These are phyloP conservation scores for Monilinia fructicola DNA, from an alignment of 2,329 filamentous ascomycete species.

Conservation along the genomic window DNA sequence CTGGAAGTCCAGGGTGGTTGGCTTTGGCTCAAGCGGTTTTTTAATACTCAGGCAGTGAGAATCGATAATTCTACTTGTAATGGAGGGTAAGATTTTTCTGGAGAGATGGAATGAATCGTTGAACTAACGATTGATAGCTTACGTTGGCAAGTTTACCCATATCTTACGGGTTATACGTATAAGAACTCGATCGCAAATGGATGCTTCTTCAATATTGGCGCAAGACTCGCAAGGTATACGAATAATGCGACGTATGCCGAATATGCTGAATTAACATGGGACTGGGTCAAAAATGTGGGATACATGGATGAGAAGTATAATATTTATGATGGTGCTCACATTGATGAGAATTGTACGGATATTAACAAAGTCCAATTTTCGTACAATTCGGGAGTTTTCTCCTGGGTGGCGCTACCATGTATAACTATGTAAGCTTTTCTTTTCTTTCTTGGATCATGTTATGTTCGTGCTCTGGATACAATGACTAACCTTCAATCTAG, in stretches of 20 bases:
- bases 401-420: conserved; percentile 49
- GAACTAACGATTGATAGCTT: conserved; percentile 44
- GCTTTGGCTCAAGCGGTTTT: conserved; percentile 72
- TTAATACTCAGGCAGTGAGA: conserved; percentile 71
- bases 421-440: conserved; percentile 50
- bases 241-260: conserved; percentile 74
- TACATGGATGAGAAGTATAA: conserved; percentile 58
- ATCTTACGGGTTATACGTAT: conserved; percentile 57
- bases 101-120: neutral
- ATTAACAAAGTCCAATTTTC: conserved; percentile 64
- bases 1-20: conserved; percentile 70
- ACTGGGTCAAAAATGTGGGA: conserved; percentile 58
- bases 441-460: conserved; percentile 49
- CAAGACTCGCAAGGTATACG: conserved; percentile 75
- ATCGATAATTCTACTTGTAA: conserved; percentile 72
- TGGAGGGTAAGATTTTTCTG: conserved; percentile 46
- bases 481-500: conserved; percentile 25
- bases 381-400: conserved; percentile 68
- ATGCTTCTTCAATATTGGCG: conserved; percentile 65
- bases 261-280: conserved; percentile 71
- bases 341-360: conserved; percentile 48
- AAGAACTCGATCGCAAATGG: conserved; percentile 68
- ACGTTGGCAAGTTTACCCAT: conserved; percentile 79
- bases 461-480: conserved; percentile 42
- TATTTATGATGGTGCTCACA: conserved; percentile 57